Evolutionary conservation across 2,329 filamentous ascomycete genomes (phyloP), one percentile per base, ranked within the genome.

Genomic region (Verticillium albo-atrum): DNA sequence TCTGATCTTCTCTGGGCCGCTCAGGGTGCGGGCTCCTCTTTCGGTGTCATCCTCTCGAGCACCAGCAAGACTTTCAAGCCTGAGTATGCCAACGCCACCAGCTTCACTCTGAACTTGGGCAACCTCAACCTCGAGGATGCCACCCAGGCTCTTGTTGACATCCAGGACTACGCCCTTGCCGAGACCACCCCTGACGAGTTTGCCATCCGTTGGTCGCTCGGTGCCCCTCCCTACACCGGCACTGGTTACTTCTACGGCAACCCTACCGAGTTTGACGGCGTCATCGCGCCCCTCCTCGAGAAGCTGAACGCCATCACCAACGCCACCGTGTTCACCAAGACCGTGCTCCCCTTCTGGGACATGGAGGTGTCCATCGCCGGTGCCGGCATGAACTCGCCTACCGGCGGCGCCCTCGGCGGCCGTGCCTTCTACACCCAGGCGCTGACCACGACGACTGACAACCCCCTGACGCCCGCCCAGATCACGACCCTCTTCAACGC

Each of bases 1-100:
- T 62, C 60, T 10, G 62, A 63, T 51, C 62, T 63, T 25, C 61
- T 63, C 51, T 63, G 62, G 62, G 62, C 62, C 23, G 62, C 62
- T 15, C 60, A 63, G 60, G 62, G 62, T n/a, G 62, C 62, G 37
- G 62, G 60, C 14, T 54, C 62, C 42, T 62, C 60, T 9, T 63
- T 57, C 42, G 62, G 62, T 7, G 55, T 63, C 51, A 32, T 63
- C 12, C 60, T 63, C 50, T 63, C 62, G 20, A 56, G 57, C 28
- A 63, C 62, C 51, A 62, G 57, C 27, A 58, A 62, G 60, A 62
- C 62, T 23, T 56, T 60, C 56, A 57, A 57, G 58, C 62, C 62
- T 30, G 54, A 57, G 4, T 58, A 56, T n/a, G 58, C 53, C 35
- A 58, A 26, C 17, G 62, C 60, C 23, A 56, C 60, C 54, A 63